Evolutionary conservation across 768 basidiomycete genomes (phyloP), one percentile per base, ranked within the genome.

Genomic region (Vararia minispora): DNA sequence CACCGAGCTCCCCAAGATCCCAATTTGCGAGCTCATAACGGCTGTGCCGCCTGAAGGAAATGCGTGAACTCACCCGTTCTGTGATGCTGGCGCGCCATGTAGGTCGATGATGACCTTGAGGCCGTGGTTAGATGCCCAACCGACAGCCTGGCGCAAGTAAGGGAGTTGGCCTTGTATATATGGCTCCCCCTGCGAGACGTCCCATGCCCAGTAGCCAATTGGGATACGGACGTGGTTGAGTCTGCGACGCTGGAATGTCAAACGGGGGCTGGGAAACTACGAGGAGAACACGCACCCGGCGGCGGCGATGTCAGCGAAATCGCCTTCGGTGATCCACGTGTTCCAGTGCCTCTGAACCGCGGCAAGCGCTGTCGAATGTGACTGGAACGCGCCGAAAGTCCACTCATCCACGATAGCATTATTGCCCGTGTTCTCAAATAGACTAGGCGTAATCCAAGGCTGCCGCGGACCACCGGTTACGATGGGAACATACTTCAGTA

Each of bases 171-270:
- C 85, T 57, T 74, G 71, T 41, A 85, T 73, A 55, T 70, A 88
- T 6, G 87, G 88, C 50, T 89, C 81, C 4, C 84, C 84, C 10
- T 66, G 64, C 16, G 71, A 68, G 25, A 88, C 75, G 41, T 91
- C 86, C 50, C 79, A 88, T 1, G 83, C 87, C 86, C 86, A 92
- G 57, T 85, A 94, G 10, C 88, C 90, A 30, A 92, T 84, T 11
- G 87, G 86, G 26, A 89, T 52, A 32, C 86, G 75, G 40, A 89
- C 79, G 56, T 87, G 84, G 52, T 87, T 89, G 37, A 88, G 62
- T 12, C 84, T 83, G 51, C n/a, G 46, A 38, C 37, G 43, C 37
- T 23, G 9, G 32, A 48, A 41, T 30, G 38, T 36, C 18, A 44
- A 43, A 32, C 24, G 32, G 31, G 32, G 16, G 26, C 13, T 21